Conservation (phyloP, 371 early-diverging fungal genomes). For the Mucor indicus region DNA sequence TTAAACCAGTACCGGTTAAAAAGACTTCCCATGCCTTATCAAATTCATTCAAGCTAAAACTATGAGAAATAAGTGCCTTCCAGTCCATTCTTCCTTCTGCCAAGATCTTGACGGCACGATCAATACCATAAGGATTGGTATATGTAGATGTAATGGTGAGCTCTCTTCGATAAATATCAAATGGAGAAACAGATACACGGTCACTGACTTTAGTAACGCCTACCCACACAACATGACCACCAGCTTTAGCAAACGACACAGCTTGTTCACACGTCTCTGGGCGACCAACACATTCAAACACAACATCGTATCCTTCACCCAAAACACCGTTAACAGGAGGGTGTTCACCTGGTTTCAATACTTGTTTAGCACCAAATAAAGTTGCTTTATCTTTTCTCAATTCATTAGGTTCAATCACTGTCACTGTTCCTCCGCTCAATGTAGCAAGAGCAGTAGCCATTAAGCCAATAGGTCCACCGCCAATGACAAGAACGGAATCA, state of each 20-base stretch:
- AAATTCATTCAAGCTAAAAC: constrained; percentile 47
- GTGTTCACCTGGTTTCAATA: constrained; percentile 28
- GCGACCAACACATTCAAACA: constrained; percentile 58
- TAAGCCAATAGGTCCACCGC: constrained; percentile 57
- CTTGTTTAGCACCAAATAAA: constrained; percentile 39
- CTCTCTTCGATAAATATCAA: constrained; percentile 54
- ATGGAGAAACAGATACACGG: constrained; percentile 45
- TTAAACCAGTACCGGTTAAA: constrained; percentile 43
- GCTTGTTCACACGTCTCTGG: constrained; percentile 46
- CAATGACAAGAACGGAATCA: constrained; percentile 44
- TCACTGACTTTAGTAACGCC: constrained; percentile 54
- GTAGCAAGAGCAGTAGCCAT: constrained; percentile 45
- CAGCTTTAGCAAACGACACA: constrained; percentile 46
- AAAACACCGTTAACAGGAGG: constrained; percentile 35
- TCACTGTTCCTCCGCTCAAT: constrained; percentile 43
- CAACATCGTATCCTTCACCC: constrained; percentile 53
- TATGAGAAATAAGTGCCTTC: constrained; percentile 45
- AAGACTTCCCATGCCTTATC: constrained; percentile 53
- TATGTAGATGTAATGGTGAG: constrained; percentile 57
- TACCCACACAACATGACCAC: constrained; percentile 55
- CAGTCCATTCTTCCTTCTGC: constrained; percentile 42
- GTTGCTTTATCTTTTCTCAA: constrained; percentile 42
- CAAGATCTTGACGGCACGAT: constrained; percentile 52
- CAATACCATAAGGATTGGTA: constrained; percentile 58
- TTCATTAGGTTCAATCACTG: constrained; percentile 47